These are phyloP conservation scores for Sonneratia alba DNA, from an alignment of 345 rosid species.

Conservation along the genomic window DNA sequence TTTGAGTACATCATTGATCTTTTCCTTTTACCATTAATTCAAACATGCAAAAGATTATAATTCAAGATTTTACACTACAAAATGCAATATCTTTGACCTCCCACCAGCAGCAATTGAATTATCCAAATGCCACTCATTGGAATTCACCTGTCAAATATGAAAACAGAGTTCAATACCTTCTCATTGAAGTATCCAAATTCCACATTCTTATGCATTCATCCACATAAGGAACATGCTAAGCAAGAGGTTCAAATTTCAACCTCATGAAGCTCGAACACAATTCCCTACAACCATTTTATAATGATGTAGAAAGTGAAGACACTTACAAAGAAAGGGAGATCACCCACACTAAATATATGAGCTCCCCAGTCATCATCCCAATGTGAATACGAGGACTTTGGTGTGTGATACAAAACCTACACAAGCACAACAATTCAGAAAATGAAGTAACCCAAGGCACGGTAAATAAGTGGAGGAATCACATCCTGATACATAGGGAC, in stretches of 20 bases:
- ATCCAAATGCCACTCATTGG: slow-evolving; percentile 96
- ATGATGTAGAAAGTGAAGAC: slow-evolving; percentile 11
- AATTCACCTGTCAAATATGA: slow-evolving; percentile 54
- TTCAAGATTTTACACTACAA: slow-evolving; percentile 66
- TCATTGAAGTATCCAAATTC: not conserved
- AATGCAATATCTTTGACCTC: slow-evolving; percentile 83
- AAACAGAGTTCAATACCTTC: not conserved
- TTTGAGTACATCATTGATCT: no score
- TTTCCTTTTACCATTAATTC: not conserved
- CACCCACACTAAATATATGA: slow-evolving; percentile 53
- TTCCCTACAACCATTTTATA: not conserved
- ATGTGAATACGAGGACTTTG: slow-evolving; percentile 67
- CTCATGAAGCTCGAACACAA: not conserved
- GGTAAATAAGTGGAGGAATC: not conserved
- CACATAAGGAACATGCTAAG: not conserved
- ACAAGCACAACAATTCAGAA: slow-evolving; percentile 5
- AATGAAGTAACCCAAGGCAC: not conserved
- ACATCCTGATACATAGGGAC: not conserved
- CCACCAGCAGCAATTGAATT: slow-evolving; percentile 91
- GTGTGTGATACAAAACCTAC: slow-evolving; percentile 88
- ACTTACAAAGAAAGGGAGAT: slow-evolving; percentile 92
- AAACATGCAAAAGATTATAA: slow-evolving; percentile 7
- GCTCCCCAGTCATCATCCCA: slow-evolving; percentile 72
- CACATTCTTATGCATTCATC: not conserved
- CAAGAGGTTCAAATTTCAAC: not conserved